Conservation (phyloP, 2,329 filamentous ascomycete genomes). For the Cordyceps militaris region DNA sequence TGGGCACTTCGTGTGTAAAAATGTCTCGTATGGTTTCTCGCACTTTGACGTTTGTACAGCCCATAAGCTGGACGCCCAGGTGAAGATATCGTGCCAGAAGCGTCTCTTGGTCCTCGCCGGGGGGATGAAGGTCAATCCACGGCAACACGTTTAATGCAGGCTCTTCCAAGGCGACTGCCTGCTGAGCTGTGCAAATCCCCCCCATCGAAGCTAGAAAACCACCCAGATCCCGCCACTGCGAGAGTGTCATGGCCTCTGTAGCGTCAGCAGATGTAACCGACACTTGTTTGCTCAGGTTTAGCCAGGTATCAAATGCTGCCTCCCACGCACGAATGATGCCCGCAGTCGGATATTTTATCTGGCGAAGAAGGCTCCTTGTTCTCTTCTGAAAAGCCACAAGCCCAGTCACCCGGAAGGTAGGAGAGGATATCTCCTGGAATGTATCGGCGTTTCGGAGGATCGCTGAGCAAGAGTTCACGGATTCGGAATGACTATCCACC, state of each 20-base stretch:
- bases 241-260: constrained; percentile 48
- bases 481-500: constrained; percentile 43
- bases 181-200: constrained; percentile 57
- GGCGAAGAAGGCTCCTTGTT: constrained; percentile 50
- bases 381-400: constrained; percentile 64
- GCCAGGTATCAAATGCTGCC: constrained; percentile 57
- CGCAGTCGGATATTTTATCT: constrained; percentile 54
- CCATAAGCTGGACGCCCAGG: constrained; percentile 57
- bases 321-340: constrained; percentile 65
- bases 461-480: constrained; percentile 42
- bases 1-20: constrained; percentile 57
- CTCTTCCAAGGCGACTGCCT: constrained; percentile 51
- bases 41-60: constrained; percentile 56
- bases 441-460: constrained; percentile 54
- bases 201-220: constrained; percentile 62
- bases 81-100: constrained; percentile 53
- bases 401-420: constrained; percentile 59
- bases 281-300: constrained; percentile 56
- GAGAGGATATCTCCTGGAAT: constrained; percentile 56
- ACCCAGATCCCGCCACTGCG: constrained; percentile 63
- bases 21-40: constrained; percentile 62
- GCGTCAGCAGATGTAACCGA: constrained; percentile 44
- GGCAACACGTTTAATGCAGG: constrained; percentile 47
- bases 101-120: constrained; percentile 54
- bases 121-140: constrained; percentile 58